A percentile compares a stretch with the other conserved stretches of the same genome.
Conservation (phyloP, 306 rosid species). For the Purshia tridentata region DNA sequence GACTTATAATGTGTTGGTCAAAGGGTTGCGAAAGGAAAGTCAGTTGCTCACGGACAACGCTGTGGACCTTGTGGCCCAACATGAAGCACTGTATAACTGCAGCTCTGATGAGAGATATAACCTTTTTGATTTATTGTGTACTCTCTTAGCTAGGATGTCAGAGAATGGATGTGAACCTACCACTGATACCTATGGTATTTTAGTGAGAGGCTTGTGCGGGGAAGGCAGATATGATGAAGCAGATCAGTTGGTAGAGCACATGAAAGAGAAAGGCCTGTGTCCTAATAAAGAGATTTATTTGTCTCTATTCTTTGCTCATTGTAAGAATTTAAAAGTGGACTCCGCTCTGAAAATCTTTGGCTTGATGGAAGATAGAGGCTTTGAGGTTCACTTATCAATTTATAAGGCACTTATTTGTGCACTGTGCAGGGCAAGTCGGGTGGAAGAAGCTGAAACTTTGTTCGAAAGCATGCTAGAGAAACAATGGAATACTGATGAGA, state of each 20-base stretch:
- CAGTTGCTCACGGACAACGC: slow-evolving; percentile 24
- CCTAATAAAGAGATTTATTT: slow-evolving; percentile 31
- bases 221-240: slow-evolving; percentile 41
- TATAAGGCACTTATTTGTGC: slow-evolving; percentile 43
- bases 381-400: slow-evolving; percentile 18
- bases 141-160: slow-evolving; percentile 38
- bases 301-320: slow-evolving; percentile 29
- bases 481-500: slow-evolving; percentile 44
- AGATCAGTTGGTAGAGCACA: slow-evolving; percentile 26
- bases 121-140: slow-evolving; percentile 9
- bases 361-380: slow-evolving; percentile 29
- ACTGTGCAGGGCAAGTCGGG: slow-evolving; percentile 28
- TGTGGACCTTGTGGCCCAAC: slow-evolving; percentile 31
- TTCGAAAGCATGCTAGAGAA: slow-evolving; percentile 40
- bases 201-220: slow-evolving; percentile 43
- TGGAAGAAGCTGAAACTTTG: slow-evolving; percentile 38
- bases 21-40: slow-evolving; percentile 37
- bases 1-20: slow-evolving; percentile 33
- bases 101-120: slow-evolving; percentile 22
- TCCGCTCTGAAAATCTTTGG: slow-evolving; percentile 35
- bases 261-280: slow-evolving; percentile 37
- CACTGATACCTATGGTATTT: slow-evolving; percentile 30
- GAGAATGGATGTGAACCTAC: slow-evolving; percentile 34
- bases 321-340: slow-evolving; percentile 33
- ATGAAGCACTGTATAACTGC: slow-evolving; percentile 22